Conservation (phyloP, 345 rosid species). For the Eucalyptus tenuipes region DNA sequence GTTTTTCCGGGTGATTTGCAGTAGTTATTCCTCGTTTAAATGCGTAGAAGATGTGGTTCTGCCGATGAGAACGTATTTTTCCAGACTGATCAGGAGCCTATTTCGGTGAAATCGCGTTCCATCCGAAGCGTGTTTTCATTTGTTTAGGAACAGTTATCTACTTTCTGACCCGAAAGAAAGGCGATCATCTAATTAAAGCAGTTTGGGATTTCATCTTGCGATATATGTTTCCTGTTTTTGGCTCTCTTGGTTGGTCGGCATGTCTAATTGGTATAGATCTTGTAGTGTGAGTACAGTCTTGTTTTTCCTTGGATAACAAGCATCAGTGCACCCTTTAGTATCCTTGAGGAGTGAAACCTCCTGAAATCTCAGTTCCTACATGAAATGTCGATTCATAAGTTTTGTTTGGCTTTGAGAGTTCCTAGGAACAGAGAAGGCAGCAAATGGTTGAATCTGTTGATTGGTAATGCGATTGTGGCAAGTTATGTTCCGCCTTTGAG, state of each 20-base stretch:
- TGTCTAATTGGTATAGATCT: not conserved
- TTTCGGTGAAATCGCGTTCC: not conserved
- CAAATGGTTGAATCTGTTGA: not conserved
- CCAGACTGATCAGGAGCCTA: not conserved
- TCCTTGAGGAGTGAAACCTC: not conserved
- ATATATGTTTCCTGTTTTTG: not conserved
- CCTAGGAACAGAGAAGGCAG: not conserved
- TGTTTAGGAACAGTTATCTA: not conserved
- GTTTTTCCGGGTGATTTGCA: not conserved
- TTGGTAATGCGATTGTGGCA: not conserved
- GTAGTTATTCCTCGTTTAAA: not conserved
- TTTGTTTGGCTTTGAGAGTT: not conserved
- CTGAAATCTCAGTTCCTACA: not conserved
- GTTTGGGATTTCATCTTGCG: not conserved
- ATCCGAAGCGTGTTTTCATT: accelerated
- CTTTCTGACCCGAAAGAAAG: not conserved
- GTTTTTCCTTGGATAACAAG: not conserved
- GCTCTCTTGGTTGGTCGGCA: not conserved
- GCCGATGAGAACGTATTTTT: not conserved
- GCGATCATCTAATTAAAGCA: not conserved
- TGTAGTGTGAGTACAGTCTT: not conserved
- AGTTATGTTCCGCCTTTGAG: not conserved
- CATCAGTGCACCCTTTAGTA: not conserved
- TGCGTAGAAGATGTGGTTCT: not conserved
- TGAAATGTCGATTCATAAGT: not conserved